phyloP scores from a whole-genome alignment of 2,329 filamentous ascomycete genomes.

The Graphilbum sp. region DNA sequence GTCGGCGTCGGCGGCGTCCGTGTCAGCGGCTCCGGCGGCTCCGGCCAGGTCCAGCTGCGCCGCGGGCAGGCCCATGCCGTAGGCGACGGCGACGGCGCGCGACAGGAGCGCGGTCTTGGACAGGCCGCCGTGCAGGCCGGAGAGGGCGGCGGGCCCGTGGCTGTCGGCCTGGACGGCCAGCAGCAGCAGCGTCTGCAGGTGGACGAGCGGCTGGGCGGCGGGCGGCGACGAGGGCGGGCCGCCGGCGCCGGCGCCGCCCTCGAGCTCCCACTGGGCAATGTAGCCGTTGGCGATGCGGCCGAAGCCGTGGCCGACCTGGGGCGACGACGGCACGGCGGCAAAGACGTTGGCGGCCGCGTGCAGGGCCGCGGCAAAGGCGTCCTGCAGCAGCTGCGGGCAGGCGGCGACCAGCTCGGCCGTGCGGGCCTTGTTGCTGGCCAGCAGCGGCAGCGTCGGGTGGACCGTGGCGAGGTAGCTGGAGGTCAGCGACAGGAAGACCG shows the following conservation, averaged over 20 bases:
- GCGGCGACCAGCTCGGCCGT: constrained; percentile 38
- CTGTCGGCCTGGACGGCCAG: constrained; percentile 51
- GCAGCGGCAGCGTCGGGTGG: constrained; percentile 50
- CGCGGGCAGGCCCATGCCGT: constrained; percentile 45
- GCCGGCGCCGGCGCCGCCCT: constrained; percentile 16
- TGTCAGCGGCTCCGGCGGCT: constrained; percentile 27
- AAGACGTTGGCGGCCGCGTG: constrained; percentile 41
- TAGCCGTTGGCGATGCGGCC: constrained; percentile 27
- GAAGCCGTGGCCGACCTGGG: background rate
- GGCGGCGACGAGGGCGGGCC: constrained; percentile 10
- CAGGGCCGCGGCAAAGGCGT: constrained; percentile 49
- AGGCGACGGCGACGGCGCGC: constrained; percentile 48
- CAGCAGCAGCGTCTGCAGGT: constrained; percentile 50
- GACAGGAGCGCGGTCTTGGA: constrained; percentile 41
- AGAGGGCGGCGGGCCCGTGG: constrained; percentile 25
- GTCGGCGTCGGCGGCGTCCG: constrained; percentile 24
- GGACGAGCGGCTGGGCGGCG: constrained; percentile 31
- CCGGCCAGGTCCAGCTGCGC: constrained; percentile 13
- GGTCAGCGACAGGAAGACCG: too few relatives aligned
- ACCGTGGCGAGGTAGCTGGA: constrained; percentile 45
- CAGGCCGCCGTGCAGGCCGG: constrained; percentile 25
- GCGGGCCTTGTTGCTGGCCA: constrained; percentile 39
- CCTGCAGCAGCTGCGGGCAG: constrained; percentile 38
- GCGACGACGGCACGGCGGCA: constrained; percentile 10
- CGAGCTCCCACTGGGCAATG: constrained; percentile 34